A percentile compares a stretch with the other conserved stretches of the same genome.
These are phyloP conservation scores for Calonectria montana DNA, from an alignment of 2,329 filamentous ascomycete genomes.

Conservation along the genomic window DNA sequence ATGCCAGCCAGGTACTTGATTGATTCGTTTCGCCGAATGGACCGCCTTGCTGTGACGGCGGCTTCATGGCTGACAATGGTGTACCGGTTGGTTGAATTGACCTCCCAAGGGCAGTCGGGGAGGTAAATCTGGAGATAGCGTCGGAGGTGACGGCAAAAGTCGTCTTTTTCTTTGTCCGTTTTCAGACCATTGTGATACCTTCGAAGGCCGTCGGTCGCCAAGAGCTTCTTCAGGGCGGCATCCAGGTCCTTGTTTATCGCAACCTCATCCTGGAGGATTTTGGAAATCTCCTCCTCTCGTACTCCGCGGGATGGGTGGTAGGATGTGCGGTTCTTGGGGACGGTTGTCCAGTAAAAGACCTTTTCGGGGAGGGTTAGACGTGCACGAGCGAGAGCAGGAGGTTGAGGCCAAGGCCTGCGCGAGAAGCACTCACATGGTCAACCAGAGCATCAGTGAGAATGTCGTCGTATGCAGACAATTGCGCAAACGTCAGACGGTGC, in stretches of 20 bases:
- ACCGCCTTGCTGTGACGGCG: slow-evolving; percentile 81
- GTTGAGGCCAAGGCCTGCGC: background rate
- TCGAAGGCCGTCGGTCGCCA: slow-evolving; percentile 78
- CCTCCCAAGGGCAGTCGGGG: slow-evolving; percentile 94
- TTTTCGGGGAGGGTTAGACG: slow-evolving; percentile 52
- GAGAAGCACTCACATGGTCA: slow-evolving; percentile 79
- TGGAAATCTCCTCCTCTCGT: slow-evolving; percentile 70
- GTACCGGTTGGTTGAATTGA: slow-evolving; percentile 91
- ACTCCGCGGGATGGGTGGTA: slow-evolving; percentile 88
- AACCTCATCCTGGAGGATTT: slow-evolving; percentile 73
- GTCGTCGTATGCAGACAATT: slow-evolving; percentile 94
- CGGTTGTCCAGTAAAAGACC: slow-evolving; percentile 96
- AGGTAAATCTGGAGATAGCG: slow-evolving; percentile 95
- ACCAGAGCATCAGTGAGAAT: slow-evolving; percentile 94
- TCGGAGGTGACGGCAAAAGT: slow-evolving; percentile 86
- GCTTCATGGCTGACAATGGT: slow-evolving; percentile 93
- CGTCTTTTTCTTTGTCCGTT: slow-evolving; percentile 83
- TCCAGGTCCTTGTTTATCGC: slow-evolving; percentile 79
- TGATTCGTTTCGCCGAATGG: slow-evolving; percentile 83
- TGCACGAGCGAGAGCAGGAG: slow-evolving; percentile 12
- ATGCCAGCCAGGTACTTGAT: slow-evolving; percentile 94
- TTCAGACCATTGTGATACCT: slow-evolving; percentile 77
- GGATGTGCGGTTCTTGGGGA: slow-evolving; percentile 91
- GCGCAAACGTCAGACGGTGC: slow-evolving; percentile 83
- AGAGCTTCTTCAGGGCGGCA: slow-evolving; percentile 77